These are phyloP conservation scores for Eucalyptus tenuipes DNA, from an alignment of 345 rosid genomes.

Conservation along the genomic window DNA sequence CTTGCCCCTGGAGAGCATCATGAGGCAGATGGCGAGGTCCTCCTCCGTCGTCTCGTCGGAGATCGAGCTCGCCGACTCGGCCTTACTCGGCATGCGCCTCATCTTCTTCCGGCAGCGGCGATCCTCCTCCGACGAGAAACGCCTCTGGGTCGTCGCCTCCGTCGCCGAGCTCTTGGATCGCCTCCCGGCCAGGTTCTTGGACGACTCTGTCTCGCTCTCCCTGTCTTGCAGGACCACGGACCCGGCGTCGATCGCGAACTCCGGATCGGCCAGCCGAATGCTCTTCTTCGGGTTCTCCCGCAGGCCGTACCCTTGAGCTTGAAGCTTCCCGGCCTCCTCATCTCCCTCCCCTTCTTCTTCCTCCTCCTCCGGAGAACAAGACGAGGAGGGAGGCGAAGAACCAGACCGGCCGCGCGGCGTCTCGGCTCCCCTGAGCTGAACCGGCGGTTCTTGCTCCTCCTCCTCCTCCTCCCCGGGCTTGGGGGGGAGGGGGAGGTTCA, in stretches of 20 bases:
- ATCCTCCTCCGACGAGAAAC: background rate
- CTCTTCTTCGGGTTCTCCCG: conserved; percentile 52
- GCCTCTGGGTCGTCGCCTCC: background rate
- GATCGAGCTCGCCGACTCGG: conserved; percentile 58
- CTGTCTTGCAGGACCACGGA: conserved; percentile 51
- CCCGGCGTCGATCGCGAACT: conserved; percentile 32
- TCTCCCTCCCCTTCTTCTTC: conserved; percentile 23
- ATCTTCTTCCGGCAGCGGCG: background rate
- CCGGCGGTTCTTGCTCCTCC: background rate
- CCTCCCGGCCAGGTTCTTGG: conserved; percentile 48
- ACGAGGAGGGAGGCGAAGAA: conserved; percentile 12
- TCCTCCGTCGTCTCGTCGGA: conserved; percentile 74
- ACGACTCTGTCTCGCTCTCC: conserved; percentile 80
- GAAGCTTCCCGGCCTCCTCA: conserved; percentile 9
- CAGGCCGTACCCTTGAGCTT: conserved; percentile 12
- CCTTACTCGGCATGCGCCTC: conserved; percentile 4
- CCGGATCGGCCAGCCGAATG: conserved; percentile 47
- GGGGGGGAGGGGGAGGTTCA: conserved; percentile 25
- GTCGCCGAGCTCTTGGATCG: conserved; percentile 28
- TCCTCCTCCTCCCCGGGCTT: background rate
- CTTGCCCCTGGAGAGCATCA: conserved; percentile 81
- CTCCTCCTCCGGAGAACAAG: background rate
- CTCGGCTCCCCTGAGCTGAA: background rate
- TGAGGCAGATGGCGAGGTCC: conserved; percentile 87
- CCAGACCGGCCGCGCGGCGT: background rate